Base-by-base conservation (phyloP, 2,329 filamentous ascomycete species). In the Monosporascus sp. region DNA sequence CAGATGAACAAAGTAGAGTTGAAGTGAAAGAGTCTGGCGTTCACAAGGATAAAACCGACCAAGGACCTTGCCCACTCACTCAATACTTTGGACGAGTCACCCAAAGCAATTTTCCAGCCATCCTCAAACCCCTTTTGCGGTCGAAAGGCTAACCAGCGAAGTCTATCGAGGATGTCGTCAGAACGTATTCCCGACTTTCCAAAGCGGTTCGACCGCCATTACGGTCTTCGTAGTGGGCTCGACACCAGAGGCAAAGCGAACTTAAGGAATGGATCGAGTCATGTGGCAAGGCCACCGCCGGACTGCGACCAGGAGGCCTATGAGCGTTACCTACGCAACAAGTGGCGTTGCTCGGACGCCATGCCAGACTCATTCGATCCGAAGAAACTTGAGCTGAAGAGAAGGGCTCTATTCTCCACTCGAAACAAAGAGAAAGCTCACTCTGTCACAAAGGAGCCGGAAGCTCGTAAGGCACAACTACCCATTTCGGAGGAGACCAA, bases 311-410 rank as follows among this genome's bases (percentile, higher is more conserved):
- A 19, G 1, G 36, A 19, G 19, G 40, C 44, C 3, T 31, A 52
- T 16, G 54, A 57, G 27, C 46, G 53, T 26, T 52, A 53, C 22
- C 36, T 59, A 11, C 51, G 54, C n/a, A 34, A 20, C 8, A 54
- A 53, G 43, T 60, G 55, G 53, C 41, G 16, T 8, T 49, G 49
- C 34, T 22, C 50, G 3, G 58, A 60, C n/a, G 48, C 53, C 24
- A 54, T 59, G 34, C 56, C 56, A 17, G 40, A 19, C 11, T 14
- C 3, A 5, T 60, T 60, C 24, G 54, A 59, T 24, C 51, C 54
- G 5, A 43, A 52, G 6, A 49, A 24, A 9, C 36, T 60, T 38
- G 53, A 59, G 47, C 27, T 19, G 3, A 16, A 17, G 5, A 36
- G 37, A 26, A 34, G 50, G 22, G 34, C 45, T 20, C 43, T 7